phyloP scores from a whole-genome alignment of 768 basidiomycete genomes.

The Podaxis rugospora region DNA sequence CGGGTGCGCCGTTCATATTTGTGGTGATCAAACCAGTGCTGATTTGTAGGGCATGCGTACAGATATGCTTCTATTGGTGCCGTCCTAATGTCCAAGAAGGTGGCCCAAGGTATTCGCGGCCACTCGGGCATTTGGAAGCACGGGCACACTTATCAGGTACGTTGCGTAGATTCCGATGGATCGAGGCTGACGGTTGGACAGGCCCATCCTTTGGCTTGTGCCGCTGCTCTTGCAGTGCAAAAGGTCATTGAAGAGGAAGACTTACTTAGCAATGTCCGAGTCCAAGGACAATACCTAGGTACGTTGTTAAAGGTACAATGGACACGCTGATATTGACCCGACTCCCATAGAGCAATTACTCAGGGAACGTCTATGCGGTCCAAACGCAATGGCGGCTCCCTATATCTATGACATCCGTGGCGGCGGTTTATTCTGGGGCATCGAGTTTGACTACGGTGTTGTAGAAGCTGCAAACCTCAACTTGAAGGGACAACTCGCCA shows the following conservation, averaged over 20 bases:
- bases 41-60: neutral
- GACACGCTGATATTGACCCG: neutral
- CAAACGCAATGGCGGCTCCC: constrained; percentile 55
- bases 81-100: constrained; percentile 65
- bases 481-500: constrained; percentile 57
- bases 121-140: constrained; percentile 77
- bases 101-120: constrained; percentile 65
- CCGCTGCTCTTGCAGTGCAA: constrained; percentile 79
- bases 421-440: constrained; percentile 76
- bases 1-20: constrained; percentile 46
- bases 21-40: neutral
- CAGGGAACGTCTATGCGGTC: constrained; percentile 45
- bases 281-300: constrained; percentile 58
- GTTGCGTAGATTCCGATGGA: neutral
- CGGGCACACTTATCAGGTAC: constrained; percentile 81
- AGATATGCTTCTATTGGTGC: constrained; percentile 81
- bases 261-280: constrained; percentile 60
- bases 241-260: constrained; percentile 65
- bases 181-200: constrained; percentile 19
- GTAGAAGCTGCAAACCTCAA: constrained; percentile 37
- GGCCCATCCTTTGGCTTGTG: constrained; percentile 74
- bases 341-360: constrained; percentile 41
- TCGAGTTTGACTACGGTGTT: constrained; percentile 72
- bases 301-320: constrained; percentile 5
- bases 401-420: constrained; percentile 81